A percentile compares a stretch with the other conserved stretches of the same genome.
These are phyloP conservation scores for Beauveria sp. DNA, from an alignment of 2,329 filamentous ascomycete genomes.

Conservation along the genomic window DNA sequence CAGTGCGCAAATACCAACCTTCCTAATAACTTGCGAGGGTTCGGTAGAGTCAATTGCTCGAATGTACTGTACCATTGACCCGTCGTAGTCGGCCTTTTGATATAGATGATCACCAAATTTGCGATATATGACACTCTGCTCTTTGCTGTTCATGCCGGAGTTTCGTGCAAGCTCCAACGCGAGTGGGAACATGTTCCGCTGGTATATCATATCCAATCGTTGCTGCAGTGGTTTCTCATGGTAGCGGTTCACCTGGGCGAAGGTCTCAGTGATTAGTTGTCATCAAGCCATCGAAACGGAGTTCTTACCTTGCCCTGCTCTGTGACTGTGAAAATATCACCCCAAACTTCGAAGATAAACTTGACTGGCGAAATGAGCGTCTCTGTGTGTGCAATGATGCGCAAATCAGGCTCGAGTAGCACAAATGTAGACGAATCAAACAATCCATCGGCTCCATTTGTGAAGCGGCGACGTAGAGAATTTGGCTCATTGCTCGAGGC, in stretches of 20 bases:
- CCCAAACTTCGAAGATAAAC: conserved; percentile 79
- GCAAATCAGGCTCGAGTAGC: conserved; percentile 82
- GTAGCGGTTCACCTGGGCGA: conserved; percentile 66
- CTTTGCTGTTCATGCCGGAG: conserved; percentile 66
- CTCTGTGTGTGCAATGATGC: conserved; percentile 85
- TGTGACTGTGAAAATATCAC: conserved; percentile 81
- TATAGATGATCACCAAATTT: conserved; percentile 93
- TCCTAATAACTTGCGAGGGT: conserved; percentile 91
- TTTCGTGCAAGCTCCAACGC: conserved; percentile 92
- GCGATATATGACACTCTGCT: conserved; percentile 87
- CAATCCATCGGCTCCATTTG: conserved; percentile 65
- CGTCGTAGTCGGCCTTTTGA: conserved; percentile 91
- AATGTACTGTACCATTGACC: conserved; percentile 98
- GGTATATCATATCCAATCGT: conserved; percentile 87
- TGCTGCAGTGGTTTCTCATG: conserved; percentile 87
- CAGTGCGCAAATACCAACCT: conserved; percentile 41
- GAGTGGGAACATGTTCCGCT: conserved; percentile 83
- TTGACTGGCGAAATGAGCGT: conserved; percentile 74
- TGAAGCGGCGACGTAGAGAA: conserved; percentile 63
- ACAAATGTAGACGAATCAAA: conserved; percentile 86
- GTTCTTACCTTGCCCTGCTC: conserved; percentile 76
- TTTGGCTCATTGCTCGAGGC: conserved; percentile 49
- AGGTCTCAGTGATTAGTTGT: background rate
- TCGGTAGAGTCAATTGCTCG: conserved; percentile 94
- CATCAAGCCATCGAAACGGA: background rate